Conservation (phyloP, 2,329 filamentous ascomycete species). For the Colletotrichum sojae region DNA sequence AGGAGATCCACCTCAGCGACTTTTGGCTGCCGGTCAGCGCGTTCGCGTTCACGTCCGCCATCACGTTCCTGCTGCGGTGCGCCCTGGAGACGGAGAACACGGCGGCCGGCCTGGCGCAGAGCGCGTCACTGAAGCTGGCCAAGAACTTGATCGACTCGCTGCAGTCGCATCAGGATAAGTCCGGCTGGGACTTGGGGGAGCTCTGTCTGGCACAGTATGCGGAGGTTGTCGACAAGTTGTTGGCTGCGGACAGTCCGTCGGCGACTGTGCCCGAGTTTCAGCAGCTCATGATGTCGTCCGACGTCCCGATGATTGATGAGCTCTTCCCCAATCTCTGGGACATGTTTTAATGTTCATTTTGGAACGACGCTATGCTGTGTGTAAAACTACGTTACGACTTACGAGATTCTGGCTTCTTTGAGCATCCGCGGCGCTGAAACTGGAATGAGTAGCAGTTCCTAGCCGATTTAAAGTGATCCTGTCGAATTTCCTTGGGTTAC, state of each 20-base stretch:
- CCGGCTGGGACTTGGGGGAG: constrained; percentile 65
- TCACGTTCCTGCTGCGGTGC: constrained; percentile 65
- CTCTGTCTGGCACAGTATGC: constrained; percentile 63
- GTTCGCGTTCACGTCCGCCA: constrained; percentile 63
- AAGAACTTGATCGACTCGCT: constrained; percentile 58
- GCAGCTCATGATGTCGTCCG: constrained; percentile 39
- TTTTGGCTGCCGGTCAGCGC: constrained; percentile 66
- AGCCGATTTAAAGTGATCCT: no score
- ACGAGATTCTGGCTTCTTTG: neutral
- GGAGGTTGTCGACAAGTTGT: constrained; percentile 63
- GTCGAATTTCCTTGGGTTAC: no score
- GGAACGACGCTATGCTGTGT: neutral
- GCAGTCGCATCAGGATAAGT: constrained; percentile 52
- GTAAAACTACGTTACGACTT: constrained; percentile 12
- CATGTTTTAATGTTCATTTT: constrained; percentile 33
- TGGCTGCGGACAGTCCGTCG: constrained; percentile 42
- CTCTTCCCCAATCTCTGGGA: constrained; percentile 39
- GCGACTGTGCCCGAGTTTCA: constrained; percentile 38
- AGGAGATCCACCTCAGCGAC: constrained; percentile 58
- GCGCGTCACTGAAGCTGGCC: constrained; percentile 58
- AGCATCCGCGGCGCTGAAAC: neutral
- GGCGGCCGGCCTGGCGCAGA: constrained; percentile 51
- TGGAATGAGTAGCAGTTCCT: neutral
- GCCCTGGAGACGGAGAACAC: constrained; percentile 60
- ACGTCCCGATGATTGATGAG: constrained; percentile 36